phyloP scores from a whole-genome alignment of 306 rosid species.

The Prosopis cineraria region DNA sequence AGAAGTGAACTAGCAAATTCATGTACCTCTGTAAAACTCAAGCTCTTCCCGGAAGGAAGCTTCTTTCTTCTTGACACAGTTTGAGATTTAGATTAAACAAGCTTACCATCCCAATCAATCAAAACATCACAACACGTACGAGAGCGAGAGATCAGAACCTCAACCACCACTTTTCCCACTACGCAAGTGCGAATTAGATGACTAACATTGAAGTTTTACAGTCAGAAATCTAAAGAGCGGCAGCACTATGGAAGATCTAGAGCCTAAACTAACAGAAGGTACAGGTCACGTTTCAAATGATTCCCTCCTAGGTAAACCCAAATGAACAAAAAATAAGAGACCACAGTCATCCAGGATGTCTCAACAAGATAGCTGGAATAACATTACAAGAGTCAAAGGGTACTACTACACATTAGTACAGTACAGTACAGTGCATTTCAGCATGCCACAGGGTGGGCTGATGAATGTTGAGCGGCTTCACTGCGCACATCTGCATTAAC shows the following conservation, averaged over 20 bases:
- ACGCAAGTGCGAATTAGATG: constrained; percentile 4
- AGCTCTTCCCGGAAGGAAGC: no score
- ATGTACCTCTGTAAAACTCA: background rate
- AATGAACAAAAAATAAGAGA: constrained; percentile 27
- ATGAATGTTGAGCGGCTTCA: background rate
- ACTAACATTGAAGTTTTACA: constrained; percentile 11
- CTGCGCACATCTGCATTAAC: constrained; percentile 27
- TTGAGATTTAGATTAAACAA: background rate
- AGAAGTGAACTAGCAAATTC: constrained; percentile 24
- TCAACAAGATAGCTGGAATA: constrained; percentile 6
- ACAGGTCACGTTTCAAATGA: constrained; percentile 1
- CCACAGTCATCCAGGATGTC: constrained; percentile 43
- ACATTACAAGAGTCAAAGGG: background rate
- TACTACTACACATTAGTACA: background rate
- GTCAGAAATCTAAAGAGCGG: constrained; percentile 40
- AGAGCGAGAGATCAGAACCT: background rate
- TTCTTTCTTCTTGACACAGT: background rate
- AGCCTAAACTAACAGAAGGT: constrained; percentile 43
- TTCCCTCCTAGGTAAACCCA: constrained; percentile 37
- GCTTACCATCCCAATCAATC: background rate
- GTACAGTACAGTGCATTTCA: constrained; percentile 35
- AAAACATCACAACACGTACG: background rate
- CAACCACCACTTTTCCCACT: background rate
- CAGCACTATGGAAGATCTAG: constrained; percentile 34
- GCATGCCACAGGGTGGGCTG: constrained; percentile 41